A percentile compares a stretch with the other conserved stretches of the same genome.
These are phyloP conservation scores for Pseudophaeomoniella oleicola DNA, from an alignment of 2,329 filamentous ascomycete species.

Conservation along the genomic window DNA sequence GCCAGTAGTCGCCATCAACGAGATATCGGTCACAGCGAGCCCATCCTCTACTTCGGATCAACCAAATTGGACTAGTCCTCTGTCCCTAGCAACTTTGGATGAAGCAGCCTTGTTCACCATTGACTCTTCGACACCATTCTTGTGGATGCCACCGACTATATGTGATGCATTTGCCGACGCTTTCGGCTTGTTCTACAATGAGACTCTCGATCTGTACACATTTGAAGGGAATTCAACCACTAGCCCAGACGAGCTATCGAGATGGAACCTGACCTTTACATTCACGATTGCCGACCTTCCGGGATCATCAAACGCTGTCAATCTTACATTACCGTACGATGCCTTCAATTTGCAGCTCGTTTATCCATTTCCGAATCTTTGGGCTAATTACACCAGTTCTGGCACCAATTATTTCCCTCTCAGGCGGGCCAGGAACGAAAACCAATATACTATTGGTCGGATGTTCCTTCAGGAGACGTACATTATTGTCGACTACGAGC, in stretches of 20 bases:
- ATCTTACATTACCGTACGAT: slow-evolving; percentile 23
- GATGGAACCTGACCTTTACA: slow-evolving; percentile 18
- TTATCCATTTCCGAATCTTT: slow-evolving; percentile 18
- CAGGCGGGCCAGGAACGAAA: slow-evolving; percentile 17
- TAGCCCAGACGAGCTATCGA: slow-evolving; percentile 10
- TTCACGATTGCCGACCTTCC: slow-evolving; percentile 20
- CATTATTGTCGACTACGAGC: slow-evolving; percentile 21
- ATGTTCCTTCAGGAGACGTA: slow-evolving; percentile 27
- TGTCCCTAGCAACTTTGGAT: slow-evolving; percentile 9
- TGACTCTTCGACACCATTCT: slow-evolving; percentile 24
- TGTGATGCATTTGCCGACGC: slow-evolving; percentile 22
- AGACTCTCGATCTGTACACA: slow-evolving; percentile 20
- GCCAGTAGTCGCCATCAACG: slow-evolving; percentile 17
- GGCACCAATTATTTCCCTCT: slow-evolving; percentile 23
- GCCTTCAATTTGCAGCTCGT: slow-evolving; percentile 23
- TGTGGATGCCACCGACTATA: slow-evolving; percentile 22
- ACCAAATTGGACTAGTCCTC: slow-evolving; percentile 11
- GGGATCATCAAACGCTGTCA: slow-evolving; percentile 12
- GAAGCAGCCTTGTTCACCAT: slow-evolving; percentile 16
- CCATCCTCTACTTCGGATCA: slow-evolving; percentile 3
- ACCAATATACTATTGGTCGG: slow-evolving; percentile 23
- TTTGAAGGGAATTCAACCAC: slow-evolving; percentile 14
- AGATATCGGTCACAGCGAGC: slow-evolving; percentile 13
- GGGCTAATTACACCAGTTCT: slow-evolving; percentile 11
- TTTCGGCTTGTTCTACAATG: slow-evolving; percentile 21